A percentile compares a stretch with the other conserved stretches of the same genome.
Conservation (phyloP, 306 rosid genomes). For the Citrullus colocynthis region DNA sequence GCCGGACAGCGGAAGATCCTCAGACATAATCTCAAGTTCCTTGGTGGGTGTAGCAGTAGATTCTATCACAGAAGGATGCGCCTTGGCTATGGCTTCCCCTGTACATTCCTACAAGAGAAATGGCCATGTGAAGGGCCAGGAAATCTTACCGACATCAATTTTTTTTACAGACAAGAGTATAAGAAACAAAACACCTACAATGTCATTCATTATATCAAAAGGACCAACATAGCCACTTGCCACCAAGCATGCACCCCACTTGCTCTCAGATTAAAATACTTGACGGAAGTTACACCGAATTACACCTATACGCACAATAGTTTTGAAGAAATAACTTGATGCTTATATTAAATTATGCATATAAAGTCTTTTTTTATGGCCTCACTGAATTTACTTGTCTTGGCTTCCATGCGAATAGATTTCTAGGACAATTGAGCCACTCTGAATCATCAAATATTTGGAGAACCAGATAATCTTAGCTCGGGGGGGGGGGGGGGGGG, state of each 20-base stretch:
- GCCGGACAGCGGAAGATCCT: slow-evolving; percentile 29
- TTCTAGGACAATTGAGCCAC: background rate
- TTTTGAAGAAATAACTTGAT: background rate
- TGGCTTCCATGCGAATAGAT: background rate
- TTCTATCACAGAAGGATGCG: slow-evolving; percentile 16
- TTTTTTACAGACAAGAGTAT: background rate
- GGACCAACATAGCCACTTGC: background rate
- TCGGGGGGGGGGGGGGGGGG: too few relatives aligned
- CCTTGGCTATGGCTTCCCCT: slow-evolving; percentile 24
- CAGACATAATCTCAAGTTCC: slow-evolving; percentile 17
- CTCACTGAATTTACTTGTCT: background rate
- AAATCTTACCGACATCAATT: background rate
- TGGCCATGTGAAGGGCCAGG: background rate
- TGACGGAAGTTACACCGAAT: background rate
- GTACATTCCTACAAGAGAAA: slow-evolving; percentile 34
- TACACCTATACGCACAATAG: background rate
- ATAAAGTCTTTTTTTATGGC: background rate
- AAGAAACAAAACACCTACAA: background rate
- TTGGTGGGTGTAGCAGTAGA: slow-evolving; percentile 33
- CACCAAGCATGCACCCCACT: background rate
- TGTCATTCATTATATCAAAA: background rate
- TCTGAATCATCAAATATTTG: background rate
- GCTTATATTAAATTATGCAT: background rate
- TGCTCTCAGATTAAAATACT: background rate
- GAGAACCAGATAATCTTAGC: background rate